Evolutionary conservation across 164 flowering plant genomes (phyloP).

Genomic region (Tetrastigma voinierianum): DNA sequence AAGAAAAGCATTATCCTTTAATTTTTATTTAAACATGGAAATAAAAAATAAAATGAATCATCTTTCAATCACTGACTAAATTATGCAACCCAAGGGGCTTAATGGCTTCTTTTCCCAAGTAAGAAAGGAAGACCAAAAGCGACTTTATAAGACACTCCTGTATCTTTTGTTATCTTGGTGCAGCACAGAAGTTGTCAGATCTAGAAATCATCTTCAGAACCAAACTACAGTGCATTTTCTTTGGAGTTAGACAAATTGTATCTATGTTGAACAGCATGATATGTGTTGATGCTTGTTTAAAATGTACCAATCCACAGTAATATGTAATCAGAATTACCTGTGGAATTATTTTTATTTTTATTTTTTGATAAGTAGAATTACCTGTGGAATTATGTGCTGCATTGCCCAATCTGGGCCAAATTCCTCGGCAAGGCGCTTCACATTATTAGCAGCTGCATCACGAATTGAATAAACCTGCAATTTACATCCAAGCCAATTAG

Average conservation of each 20-base stretch:
- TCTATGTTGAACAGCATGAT: too few relatives aligned
- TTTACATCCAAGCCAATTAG: not conserved
- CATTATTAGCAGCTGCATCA: slow-evolving; percentile 76
- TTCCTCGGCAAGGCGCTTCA: slow-evolving; percentile 82
- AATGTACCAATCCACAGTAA: not conserved
- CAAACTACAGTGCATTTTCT: too few relatives aligned
- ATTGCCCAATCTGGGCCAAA: slow-evolving; percentile 89
- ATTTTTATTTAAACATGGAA: too few relatives aligned
- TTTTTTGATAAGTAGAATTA: too few relatives aligned
- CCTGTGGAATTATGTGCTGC: slow-evolving; percentile 82
- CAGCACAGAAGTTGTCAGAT: too few relatives aligned
- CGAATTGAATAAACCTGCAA: slow-evolving; percentile 69
- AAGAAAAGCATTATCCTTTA: too few relatives aligned
- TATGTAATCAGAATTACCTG: slow-evolving; percentile 36
- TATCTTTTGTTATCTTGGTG: too few relatives aligned
- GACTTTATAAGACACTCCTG: too few relatives aligned
- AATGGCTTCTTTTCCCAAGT: not conserved
- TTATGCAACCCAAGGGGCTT: not conserved
- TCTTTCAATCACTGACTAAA: not conserved
- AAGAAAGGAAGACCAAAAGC: not conserved
- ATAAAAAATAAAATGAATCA: not conserved
- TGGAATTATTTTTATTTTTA: too few relatives aligned
- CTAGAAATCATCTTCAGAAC: too few relatives aligned
- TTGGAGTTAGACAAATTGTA: too few relatives aligned
- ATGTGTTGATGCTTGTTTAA: too few relatives aligned